Evolutionary conservation across 2,329 filamentous ascomycete genomes (phyloP), one percentile per base, ranked within the genome.

Genomic region (Epichloe hybrida): DNA sequence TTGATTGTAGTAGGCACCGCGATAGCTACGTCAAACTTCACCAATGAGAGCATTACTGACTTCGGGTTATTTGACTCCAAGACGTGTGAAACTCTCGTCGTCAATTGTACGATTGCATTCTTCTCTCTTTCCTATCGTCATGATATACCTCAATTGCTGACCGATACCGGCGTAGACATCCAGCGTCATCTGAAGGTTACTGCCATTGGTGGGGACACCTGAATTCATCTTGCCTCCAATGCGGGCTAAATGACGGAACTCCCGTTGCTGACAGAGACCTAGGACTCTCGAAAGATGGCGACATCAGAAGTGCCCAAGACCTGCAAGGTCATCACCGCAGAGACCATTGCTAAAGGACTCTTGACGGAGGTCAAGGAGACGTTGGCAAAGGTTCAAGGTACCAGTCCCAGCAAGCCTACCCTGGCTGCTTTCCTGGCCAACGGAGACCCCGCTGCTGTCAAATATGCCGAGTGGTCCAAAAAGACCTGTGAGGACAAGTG

Each of bases 401-500:
- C 67, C 36, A 64, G 65, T 53, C 68, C 68, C 52, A 59, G 64
- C 41, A 72, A 82, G 64, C 90, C 93, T 36, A 83, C 86, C 54
- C 77, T 98, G 49, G 86, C 91, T 43, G 93, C 91, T 53, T 95
- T 96, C 69, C 75, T 98, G 51, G 89, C 91, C 58, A 97, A 95
- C 69, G 79, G 79, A 57, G 93, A 98, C 69, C 88, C 90, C 34
- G 88, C 89, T 39, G 91, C 91, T 35, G 75, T 86, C 60, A 88
- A 94, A 73, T 97, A 98, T 66, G 93, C 93, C 50, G 88, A 96
- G 68, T 96, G 88, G 88, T 96, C 91, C 40, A 87, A 88, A 68
- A 96, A 95, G 77, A 96, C 93, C 4, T 95, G 88, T 69, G 79
- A 83, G 68, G 91, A 97, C 67, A 94, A 96, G 90, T 96, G 75